Evolutionary conservation across 164 flowering plant species (phyloP), one percentile per base, ranked within the genome.

Genomic region (Piper longum): DNA sequence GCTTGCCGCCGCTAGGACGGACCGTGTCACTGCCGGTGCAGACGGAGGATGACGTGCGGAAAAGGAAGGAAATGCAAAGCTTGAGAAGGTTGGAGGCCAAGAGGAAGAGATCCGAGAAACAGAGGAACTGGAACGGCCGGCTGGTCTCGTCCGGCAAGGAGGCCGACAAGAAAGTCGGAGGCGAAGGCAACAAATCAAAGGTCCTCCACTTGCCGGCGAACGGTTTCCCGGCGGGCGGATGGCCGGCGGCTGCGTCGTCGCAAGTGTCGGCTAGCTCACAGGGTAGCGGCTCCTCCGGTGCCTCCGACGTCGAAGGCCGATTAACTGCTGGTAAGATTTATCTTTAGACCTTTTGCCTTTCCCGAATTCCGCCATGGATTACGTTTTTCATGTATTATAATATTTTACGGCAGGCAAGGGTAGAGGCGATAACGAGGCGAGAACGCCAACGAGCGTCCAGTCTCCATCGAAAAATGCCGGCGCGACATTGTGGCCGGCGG

Each of bases 41-140:
- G 81, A 82, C 89, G 1, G 95, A 87, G 76, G 96, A 88, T 63
- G 91, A 90, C 72, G 76, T 85, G 85, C 73, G 96, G 76, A 90
- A 85, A 81, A 73, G 95, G 63, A 93, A 88, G 73, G 97, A 93
- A 76, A 42, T 85, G 78, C 96, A 88, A 83, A 75, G 78, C 2
- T 59, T 84, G 71, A 74, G 97, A 67, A 65, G 99, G 67, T 68
- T 84, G 86, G 97, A 82, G 71, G 99, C 99, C 4, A 93, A 86
- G 77, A 68, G 95, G 67, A 78, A 89, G 72, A 72, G 97, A 69
- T 77, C 78, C 17, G 95, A 85, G 79, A 88, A 85, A 64, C 69
- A 61, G 55, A 67, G 43, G 64, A 61, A 43, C 56, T 67, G 13
- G 26, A 14, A 58, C 14, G 8, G 55, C 45, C 60, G 72, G 65